Conservation (phyloP, 2,329 filamentous ascomycete genomes). For the Scedosporium dehoogii region DNA sequence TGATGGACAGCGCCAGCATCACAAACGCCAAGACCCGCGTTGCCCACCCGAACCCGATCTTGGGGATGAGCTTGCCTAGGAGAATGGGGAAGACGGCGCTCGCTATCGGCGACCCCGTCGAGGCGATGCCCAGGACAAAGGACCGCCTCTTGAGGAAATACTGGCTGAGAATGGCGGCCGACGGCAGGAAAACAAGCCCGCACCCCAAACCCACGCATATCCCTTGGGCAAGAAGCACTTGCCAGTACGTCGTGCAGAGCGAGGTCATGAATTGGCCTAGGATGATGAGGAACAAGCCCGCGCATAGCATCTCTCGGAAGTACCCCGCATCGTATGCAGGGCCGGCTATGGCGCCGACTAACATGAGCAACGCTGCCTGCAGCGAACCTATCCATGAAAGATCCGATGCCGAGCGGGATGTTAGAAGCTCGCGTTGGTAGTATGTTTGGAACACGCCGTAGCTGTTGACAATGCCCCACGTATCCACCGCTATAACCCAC, state of each 20-base stretch:
- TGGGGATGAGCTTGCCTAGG: conserved; percentile 30
- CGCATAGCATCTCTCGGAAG: conserved; percentile 24
- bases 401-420: conserved; percentile 20
- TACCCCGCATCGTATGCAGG: conserved; percentile 33
- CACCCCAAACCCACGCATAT: conserved; percentile 28
- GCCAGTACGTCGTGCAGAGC: conserved; percentile 34
- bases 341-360: conserved; percentile 28
- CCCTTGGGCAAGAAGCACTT: conserved; percentile 27
- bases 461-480: conserved; percentile 27
- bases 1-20: conserved; percentile 26
- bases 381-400: conserved; percentile 37
- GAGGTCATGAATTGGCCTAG: conserved; percentile 34
- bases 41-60: conserved; percentile 46
- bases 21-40: conserved; percentile 33
- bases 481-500: conserved; percentile 35
- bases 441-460: conserved; percentile 37
- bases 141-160: conserved; percentile 27
- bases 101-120: conserved; percentile 25
- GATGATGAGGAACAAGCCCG: conserved; percentile 24
- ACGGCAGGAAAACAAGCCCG: conserved; percentile 24
- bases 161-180: conserved; percentile 25
- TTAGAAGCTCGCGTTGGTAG: conserved; percentile 26
- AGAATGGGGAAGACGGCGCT: conserved; percentile 28
- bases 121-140: conserved; percentile 21
- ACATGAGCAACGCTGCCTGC: conserved; percentile 29